phyloP scores from a whole-genome alignment of 768 basidiomycete genomes.

The Mrakia gelida region DNA sequence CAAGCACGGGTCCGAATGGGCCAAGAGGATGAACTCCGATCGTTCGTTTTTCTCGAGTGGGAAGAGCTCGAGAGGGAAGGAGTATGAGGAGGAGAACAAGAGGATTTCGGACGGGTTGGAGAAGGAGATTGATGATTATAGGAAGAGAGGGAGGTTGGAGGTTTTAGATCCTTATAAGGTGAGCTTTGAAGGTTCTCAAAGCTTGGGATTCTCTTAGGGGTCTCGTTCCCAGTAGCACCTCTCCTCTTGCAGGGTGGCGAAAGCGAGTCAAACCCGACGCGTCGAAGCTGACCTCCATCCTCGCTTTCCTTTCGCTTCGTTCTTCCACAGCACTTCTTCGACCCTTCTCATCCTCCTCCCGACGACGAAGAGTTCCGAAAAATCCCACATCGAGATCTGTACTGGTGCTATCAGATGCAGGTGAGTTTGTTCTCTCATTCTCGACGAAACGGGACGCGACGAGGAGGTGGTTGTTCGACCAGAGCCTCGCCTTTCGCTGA shows the following conservation, averaged over 20 bases:
- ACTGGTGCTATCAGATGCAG: conserved; percentile 27
- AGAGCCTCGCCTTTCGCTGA: too few relatives aligned
- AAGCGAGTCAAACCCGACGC: too few relatives aligned
- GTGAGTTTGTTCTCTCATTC: too few relatives aligned
- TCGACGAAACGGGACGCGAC: too few relatives aligned
- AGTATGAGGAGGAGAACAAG: conserved; percentile 1
- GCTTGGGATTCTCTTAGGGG: too few relatives aligned
- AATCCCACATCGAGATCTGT: conserved; percentile 31
- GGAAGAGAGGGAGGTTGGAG: too few relatives aligned
- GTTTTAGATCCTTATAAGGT: conserved; percentile 22
- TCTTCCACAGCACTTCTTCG: conserved; percentile 26
- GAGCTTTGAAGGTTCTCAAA: background rate
- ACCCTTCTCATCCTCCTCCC: conserved; percentile 18
- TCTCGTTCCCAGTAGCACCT: too few relatives aligned
- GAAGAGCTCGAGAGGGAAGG: background rate
- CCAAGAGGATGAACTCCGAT: conserved; percentile 25
- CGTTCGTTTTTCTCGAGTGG: conserved; percentile 16
- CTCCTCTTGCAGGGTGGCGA: too few relatives aligned
- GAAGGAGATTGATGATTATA: background rate
- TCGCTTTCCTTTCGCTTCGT: background rate
- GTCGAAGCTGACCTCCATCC: background rate
- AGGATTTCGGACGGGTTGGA: conserved; percentile 13
- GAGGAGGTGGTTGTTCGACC: too few relatives aligned
- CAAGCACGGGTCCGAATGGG: conserved; percentile 9
- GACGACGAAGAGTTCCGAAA: conserved; percentile 9